These are phyloP conservation scores for Physaria fendleri DNA, from an alignment of 345 rosid genomes.

Conservation along the genomic window DNA sequence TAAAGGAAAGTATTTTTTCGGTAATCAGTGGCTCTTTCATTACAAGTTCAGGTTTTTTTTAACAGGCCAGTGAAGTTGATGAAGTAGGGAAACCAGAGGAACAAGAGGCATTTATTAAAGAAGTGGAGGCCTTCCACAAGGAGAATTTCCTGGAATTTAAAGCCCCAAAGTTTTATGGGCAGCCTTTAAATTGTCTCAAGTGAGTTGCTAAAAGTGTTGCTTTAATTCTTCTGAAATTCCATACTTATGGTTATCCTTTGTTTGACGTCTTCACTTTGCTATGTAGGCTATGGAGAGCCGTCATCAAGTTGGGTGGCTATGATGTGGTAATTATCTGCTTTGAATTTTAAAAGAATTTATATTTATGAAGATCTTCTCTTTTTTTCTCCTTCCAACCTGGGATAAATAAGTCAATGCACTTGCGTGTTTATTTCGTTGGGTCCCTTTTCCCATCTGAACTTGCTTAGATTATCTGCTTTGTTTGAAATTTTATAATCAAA, in stretches of 20 bases:
- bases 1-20: background rate
- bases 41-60: constrained; percentile 8
- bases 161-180: constrained; percentile 91
- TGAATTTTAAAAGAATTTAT: background rate
- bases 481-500: background rate
- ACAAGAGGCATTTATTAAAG: constrained; percentile 65
- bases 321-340: constrained; percentile 57
- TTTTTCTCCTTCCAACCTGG: background rate
- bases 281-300: constrained; percentile 86
- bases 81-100: constrained; percentile 68
- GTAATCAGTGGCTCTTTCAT: background rate
- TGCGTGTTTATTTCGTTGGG: background rate
- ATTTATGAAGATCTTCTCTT: background rate
- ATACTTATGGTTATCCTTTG: background rate
- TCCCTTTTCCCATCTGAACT: constrained; percentile 1
- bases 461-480: background rate
- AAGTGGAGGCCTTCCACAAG: constrained; percentile 63
- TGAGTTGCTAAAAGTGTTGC: constrained; percentile 27
- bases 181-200: constrained; percentile 84
- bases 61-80: constrained; percentile 56
- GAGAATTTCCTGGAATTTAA: constrained; percentile 63
- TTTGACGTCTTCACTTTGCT: constrained; percentile 16
- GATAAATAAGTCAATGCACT: background rate
- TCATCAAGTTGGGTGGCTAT: constrained; percentile 86
- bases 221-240: background rate